Percentiles rank a stretch among this genome's conserved stretches.
phyloP scores from a whole-genome alignment of 1,139 yeast genomes.

The Scheffersomyces segobiensis region DNA sequence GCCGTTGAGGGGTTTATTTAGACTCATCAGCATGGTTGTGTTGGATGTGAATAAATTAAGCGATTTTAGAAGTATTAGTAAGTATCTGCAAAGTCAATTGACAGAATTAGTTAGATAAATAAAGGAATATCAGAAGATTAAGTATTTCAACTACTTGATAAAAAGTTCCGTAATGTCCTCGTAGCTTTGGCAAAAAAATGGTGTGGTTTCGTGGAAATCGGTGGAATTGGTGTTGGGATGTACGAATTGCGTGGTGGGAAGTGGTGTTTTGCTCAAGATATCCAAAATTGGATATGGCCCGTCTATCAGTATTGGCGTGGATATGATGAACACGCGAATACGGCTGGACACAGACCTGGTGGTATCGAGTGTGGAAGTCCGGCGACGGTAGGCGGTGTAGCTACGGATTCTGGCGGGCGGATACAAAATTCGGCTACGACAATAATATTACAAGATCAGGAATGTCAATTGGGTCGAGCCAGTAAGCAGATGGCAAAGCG shows the following conservation, averaged over 20 bases:
- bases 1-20: background rate
- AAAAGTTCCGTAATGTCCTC: background rate
- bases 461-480: background rate
- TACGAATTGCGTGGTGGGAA: too few relatives aligned
- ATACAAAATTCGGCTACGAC: too few relatives aligned
- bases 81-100: background rate
- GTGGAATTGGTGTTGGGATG: background rate
- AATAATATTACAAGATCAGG: too few relatives aligned
- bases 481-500: background rate
- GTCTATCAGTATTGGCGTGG: too few relatives aligned
- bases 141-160: background rate
- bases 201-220: background rate
- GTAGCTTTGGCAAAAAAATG: background rate
- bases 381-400: too few relatives aligned
- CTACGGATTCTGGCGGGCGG: too few relatives aligned
- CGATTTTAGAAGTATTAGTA: background rate
- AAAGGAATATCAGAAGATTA: background rate
- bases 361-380: too few relatives aligned
- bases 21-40: background rate
- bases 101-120: background rate
- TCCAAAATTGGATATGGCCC: too few relatives aligned
- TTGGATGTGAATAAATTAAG: background rate
- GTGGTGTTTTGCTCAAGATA: too few relatives aligned
- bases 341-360: too few relatives aligned
- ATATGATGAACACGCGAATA: too few relatives aligned